Percentiles rank a stretch among this genome's conserved stretches.
Conservation (phyloP, 2,329 filamentous ascomycete genomes). For the Phialophora tarda region DNA sequence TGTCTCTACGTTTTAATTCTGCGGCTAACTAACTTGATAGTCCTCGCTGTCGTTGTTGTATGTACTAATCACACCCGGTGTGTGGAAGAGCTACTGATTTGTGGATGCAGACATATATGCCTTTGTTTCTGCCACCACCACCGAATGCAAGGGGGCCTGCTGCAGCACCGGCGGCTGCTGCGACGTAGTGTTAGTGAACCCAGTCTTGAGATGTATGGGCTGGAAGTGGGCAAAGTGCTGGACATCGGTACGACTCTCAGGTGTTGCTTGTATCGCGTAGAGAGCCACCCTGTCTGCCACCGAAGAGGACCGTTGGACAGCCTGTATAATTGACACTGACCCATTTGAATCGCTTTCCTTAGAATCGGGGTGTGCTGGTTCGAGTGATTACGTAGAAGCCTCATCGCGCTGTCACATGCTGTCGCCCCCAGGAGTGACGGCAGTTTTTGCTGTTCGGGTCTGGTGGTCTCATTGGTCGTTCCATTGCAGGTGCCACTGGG, state of each 20-base stretch:
- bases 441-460: background rate
- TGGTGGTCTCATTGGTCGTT: background rate
- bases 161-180: conserved; percentile 56
- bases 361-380: background rate
- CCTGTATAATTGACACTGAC: background rate
- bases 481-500: background rate
- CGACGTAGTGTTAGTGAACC: background rate
- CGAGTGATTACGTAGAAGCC: background rate
- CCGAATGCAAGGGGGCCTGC: conserved; percentile 45
- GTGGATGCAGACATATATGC: conserved; percentile 63
- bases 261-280: background rate
- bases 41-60: conserved; percentile 64
- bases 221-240: background rate
- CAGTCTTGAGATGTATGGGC: background rate
- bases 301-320: background rate
- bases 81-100: conserved; percentile 1
- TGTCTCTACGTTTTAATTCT: conserved; percentile 1
- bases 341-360: background rate
- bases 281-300: background rate
- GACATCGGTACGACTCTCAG: background rate
- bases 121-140: conserved; percentile 66
- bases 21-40: conserved; percentile 46
- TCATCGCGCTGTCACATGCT: background rate
- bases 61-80: conserved; percentile 35
- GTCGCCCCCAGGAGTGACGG: background rate